A percentile compares a stretch with the other conserved stretches of the same genome.
These are phyloP conservation scores for Mycothermus thermophilus DNA, from an alignment of 495 filamentous ascomycete species.

Conservation along the genomic window DNA sequence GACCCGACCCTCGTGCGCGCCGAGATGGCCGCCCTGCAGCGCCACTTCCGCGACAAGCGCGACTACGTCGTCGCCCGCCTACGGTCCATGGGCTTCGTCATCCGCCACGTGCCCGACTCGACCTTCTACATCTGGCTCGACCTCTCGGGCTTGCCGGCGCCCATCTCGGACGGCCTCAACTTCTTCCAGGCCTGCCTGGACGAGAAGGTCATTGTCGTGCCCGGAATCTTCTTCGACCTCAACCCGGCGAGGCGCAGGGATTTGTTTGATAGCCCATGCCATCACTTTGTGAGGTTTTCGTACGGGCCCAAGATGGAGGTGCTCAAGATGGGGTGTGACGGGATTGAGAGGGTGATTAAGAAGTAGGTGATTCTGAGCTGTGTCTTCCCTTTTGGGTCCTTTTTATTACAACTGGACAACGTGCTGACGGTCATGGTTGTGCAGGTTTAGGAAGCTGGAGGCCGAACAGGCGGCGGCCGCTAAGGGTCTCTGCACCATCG, in stretches of 20 bases:
- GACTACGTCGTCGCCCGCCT: constrained; percentile 76
- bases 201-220: constrained; percentile 90
- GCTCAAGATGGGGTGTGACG: constrained; percentile 70
- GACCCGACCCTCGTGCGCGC: constrained; percentile 60
- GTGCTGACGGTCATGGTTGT: no score
- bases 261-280: constrained; percentile 87
- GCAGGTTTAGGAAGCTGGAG: no score
- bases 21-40: constrained; percentile 86
- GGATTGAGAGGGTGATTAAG: constrained; percentile 70
- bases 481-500: no score
- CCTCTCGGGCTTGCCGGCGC: constrained; percentile 47
- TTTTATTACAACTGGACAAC: background rate
- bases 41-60: constrained; percentile 76
- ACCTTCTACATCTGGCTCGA: constrained; percentile 76
- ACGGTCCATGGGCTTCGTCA: constrained; percentile 67
- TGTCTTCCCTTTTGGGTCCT: background rate
- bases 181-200: constrained; percentile 89
- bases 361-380: constrained; percentile 30
- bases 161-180: constrained; percentile 81
- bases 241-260: constrained; percentile 84
- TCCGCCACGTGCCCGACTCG: constrained; percentile 65
- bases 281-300: constrained; percentile 84
- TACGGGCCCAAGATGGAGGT: constrained; percentile 89
- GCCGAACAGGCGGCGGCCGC: no score
- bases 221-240: constrained; percentile 83